Evolutionary conservation across 805 yeast species (phyloP).

Genomic region (Barnettozyma botsteinii): DNA sequence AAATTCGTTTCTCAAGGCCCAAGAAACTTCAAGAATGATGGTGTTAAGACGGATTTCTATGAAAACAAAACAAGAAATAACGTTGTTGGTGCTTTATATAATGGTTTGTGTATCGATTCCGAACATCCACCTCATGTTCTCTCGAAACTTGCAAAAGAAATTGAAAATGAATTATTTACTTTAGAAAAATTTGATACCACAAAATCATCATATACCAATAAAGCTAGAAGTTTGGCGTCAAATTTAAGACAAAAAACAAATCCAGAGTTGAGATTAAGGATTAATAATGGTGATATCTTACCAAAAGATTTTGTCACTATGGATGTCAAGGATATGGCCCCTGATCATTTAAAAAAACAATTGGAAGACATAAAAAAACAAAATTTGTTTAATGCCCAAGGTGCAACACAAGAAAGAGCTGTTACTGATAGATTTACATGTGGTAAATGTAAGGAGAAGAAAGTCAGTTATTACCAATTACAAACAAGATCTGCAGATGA

Average conservation of each 20-base stretch:
- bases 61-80: constrained; percentile 79
- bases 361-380: constrained; percentile 80
- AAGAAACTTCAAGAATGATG: constrained; percentile 79
- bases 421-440: constrained; percentile 95
- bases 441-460: constrained; percentile 96
- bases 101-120: constrained; percentile 83
- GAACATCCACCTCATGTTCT: constrained; percentile 54
- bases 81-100: constrained; percentile 77
- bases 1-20: constrained; percentile 47
- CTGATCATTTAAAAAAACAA: constrained; percentile 81
- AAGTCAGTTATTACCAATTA: constrained; percentile 94
- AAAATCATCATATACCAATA: constrained; percentile 60
- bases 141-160: constrained; percentile 55
- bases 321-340: constrained; percentile 95
- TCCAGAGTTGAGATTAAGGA: constrained; percentile 70
- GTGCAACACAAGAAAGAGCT: constrained; percentile 93
- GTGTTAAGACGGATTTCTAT: constrained; percentile 62
- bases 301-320: constrained; percentile 66
- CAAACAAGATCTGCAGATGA: constrained; percentile 99
- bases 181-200: constrained; percentile 52
- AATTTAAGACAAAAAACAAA: constrained; percentile 86
- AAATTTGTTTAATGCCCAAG: constrained; percentile 93
- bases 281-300: constrained; percentile 59
- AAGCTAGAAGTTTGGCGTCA: constrained; percentile 79
- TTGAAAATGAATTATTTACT: constrained; percentile 67